Percentiles rank a stretch among this genome's conserved stretches.
These are phyloP conservation scores for Ogataea populi-albae DNA, from an alignment of 805 yeast species.

Conservation along the genomic window DNA sequence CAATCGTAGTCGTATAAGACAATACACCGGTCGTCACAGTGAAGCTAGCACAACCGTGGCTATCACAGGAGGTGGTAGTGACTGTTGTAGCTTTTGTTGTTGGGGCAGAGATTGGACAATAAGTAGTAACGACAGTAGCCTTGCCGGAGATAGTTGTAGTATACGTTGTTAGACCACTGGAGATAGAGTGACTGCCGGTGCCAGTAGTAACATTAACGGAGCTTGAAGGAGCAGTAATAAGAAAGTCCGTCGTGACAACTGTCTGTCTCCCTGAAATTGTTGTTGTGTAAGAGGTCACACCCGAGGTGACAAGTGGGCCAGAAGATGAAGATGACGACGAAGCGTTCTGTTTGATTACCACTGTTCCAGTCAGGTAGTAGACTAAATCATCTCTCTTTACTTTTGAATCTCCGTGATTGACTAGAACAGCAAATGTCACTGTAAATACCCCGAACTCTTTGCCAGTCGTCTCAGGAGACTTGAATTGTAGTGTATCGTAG, in stretches of 20 bases:
- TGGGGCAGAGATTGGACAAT: constrained; percentile 28
- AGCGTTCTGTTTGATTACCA: constrained; percentile 7
- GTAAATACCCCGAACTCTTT: constrained; percentile 24
- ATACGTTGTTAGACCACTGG: constrained; percentile 15
- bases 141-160: constrained; percentile 36
- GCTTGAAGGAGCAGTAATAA: constrained; percentile 1
- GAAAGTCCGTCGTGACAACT: constrained; percentile 1
- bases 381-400: constrained; percentile 19
- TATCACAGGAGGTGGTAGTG: constrained; percentile 32
- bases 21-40: constrained; percentile 15
- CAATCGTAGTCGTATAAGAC: constrained; percentile 30
- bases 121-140: constrained; percentile 39
- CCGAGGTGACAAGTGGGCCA: constrained; percentile 1
- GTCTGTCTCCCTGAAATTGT: neutral
- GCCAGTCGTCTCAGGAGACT: constrained; percentile 12
- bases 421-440: constrained; percentile 21
- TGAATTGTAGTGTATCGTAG: constrained; percentile 11
- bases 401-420: constrained; percentile 6
- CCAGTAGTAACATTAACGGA: constrained; percentile 3
- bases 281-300: constrained; percentile 1
- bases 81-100: constrained; percentile 8
- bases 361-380: constrained; percentile 21
- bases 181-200: constrained; percentile 12
- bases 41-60: constrained; percentile 28
- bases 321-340: constrained; percentile 2